Evolutionary conservation across 2,329 filamentous ascomycete genomes (phyloP).

Genomic region (Hypomyces rosellus): DNA sequence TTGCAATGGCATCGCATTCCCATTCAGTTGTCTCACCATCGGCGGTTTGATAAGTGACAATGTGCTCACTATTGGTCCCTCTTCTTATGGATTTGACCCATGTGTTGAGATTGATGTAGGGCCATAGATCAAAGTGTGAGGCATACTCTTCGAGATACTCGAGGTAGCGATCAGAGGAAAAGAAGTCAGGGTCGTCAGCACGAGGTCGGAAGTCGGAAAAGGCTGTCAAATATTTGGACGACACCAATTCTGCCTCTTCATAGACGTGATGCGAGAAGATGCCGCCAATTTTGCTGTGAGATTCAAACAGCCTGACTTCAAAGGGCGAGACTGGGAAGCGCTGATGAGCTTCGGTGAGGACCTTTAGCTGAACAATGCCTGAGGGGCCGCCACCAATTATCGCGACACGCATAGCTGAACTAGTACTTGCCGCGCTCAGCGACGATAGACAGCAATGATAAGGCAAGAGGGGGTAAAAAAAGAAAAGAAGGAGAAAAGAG

Average conservation of each 20-base stretch:
- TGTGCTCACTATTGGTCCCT: slow-evolving; percentile 17
- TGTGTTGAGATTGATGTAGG: slow-evolving; percentile 28
- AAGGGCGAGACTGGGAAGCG: slow-evolving; percentile 28
- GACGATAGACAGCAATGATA: not conserved
- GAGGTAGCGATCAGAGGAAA: slow-evolving; percentile 31
- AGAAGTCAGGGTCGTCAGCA: slow-evolving; percentile 33
- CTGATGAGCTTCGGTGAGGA: slow-evolving; percentile 28
- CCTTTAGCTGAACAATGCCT: slow-evolving; percentile 34
- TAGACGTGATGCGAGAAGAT: slow-evolving; percentile 37
- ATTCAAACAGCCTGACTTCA: slow-evolving; percentile 37
- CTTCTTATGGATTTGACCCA: slow-evolving; percentile 21
- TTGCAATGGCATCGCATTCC: slow-evolving; percentile 37
- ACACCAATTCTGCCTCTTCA: slow-evolving; percentile 36
- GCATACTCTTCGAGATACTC: slow-evolving; percentile 35
- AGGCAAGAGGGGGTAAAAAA: not conserved
- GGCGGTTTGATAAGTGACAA: slow-evolving; percentile 16
- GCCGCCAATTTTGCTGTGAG: slow-evolving; percentile 34
- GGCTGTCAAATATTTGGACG: slow-evolving; percentile 38
- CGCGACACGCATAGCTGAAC: slow-evolving; percentile 25
- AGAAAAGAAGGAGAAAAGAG: no score
- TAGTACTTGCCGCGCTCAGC: not conserved
- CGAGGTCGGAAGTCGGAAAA: slow-evolving; percentile 39
- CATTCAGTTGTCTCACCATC: slow-evolving; percentile 16
- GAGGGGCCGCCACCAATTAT: slow-evolving; percentile 35
- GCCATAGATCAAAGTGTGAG: slow-evolving; percentile 31